A percentile compares a stretch with the other conserved stretches of the same genome.
Evolutionary conservation across 768 basidiomycete species (phyloP).

Genomic region (Mrakia frigida): DNA sequence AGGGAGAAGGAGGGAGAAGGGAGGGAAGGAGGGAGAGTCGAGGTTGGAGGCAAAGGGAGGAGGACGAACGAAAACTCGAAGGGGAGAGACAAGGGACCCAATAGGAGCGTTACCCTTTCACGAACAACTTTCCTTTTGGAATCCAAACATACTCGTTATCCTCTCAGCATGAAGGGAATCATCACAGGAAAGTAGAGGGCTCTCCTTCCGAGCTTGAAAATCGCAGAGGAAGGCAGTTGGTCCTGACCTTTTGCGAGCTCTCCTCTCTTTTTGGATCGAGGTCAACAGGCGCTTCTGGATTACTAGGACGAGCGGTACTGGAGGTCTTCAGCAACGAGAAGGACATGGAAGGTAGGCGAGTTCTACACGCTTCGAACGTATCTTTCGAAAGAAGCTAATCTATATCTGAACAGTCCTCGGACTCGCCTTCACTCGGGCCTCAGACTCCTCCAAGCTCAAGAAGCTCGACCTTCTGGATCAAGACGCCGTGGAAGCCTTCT

Average conservation of each 20-base stretch:
- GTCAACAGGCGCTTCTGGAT: slow-evolving; percentile 75
- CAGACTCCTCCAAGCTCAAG: slow-evolving; percentile 45
- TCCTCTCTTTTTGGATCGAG: neutral
- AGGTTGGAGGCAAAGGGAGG: neutral
- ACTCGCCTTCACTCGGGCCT: slow-evolving; percentile 65
- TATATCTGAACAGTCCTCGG: slow-evolving; percentile 57
- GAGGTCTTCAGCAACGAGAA: slow-evolving; percentile 54
- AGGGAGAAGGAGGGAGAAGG: neutral
- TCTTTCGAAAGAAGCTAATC: too few species aligned
- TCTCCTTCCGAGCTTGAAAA: neutral
- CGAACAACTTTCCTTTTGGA: neutral
- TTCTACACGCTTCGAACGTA: too few species aligned
- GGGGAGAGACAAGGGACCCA: neutral
- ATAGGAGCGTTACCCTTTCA: too few species aligned
- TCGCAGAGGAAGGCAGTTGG: neutral
- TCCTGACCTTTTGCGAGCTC: neutral
- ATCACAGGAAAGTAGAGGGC: slow-evolving; percentile 11
- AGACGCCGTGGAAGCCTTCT: slow-evolving; percentile 53
- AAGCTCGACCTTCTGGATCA: slow-evolving; percentile 66
- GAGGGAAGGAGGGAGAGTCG: slow-evolving; percentile 12
- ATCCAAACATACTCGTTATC: neutral
- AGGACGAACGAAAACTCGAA: neutral
- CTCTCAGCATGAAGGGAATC: slow-evolving; percentile 23
- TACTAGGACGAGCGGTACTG: slow-evolving; percentile 76
- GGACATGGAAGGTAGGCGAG: slow-evolving; percentile 41